A percentile compares a stretch with the other conserved stretches of the same genome.
Conservation (phyloP, 2,329 filamentous ascomycete species). For the Aspergillus persii region DNA sequence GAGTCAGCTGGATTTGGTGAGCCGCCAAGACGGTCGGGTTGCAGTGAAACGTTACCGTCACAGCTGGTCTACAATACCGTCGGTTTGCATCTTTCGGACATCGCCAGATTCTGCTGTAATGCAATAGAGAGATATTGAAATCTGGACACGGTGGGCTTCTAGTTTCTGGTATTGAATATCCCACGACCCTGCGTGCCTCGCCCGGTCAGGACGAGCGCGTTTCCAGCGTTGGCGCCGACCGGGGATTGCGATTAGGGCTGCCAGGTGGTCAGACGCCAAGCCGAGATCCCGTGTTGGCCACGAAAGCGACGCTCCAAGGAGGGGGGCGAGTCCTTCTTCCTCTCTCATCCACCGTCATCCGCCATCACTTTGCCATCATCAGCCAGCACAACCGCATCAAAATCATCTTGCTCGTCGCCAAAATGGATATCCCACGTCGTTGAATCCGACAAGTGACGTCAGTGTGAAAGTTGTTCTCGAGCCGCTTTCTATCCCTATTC, state of each 20-base stretch:
- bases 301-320: neutral
- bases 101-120: neutral
- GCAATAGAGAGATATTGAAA: neutral
- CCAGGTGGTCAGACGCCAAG: neutral
- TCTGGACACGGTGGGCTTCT: neutral
- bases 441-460: neutral
- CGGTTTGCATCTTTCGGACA: neutral
- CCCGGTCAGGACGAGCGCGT: neutral
- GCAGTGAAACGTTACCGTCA: neutral
- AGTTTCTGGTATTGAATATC: neutral
- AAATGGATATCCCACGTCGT: constrained; percentile 13
- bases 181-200: neutral
- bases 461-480: constrained; percentile 1
- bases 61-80: neutral
- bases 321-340: neutral
- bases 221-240: neutral
- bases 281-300: neutral
- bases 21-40: constrained; percentile 8
- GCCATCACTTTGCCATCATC: constrained; percentile 3
- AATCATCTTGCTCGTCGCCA: constrained; percentile 1
- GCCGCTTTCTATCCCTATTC: neutral
- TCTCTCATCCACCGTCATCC: neutral
- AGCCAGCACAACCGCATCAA: constrained; percentile 4
- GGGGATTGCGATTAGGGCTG: neutral
- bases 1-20: constrained; percentile 16